Evolutionary conservation across 176 grass and related monocot species (phyloP).

Genomic region (Melocanna baccifera): DNA sequence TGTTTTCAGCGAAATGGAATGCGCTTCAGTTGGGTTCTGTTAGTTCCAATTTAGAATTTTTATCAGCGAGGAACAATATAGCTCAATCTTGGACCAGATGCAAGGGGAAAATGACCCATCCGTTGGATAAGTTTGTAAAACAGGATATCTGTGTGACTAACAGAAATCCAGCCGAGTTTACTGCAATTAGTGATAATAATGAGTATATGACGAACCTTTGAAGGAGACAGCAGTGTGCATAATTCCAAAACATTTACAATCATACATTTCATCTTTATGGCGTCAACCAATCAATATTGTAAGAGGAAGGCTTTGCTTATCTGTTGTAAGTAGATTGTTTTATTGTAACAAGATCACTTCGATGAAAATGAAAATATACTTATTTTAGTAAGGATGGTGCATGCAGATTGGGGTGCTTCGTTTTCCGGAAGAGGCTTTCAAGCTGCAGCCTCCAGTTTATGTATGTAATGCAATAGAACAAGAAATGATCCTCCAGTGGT

Average conservation of each 20-base stretch:
- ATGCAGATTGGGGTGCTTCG: conserved; percentile 7
- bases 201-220: conserved; percentile 53
- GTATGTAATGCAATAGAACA: conserved; percentile 14
- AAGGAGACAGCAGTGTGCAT: not conserved
- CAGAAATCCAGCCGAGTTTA: conserved; percentile 72
- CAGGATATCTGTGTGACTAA: conserved; percentile 63
- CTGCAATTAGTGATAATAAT: conserved; percentile 54
- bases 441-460: not conserved
- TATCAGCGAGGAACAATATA: not conserved
- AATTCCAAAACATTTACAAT: conserved; percentile 8
- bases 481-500: not conserved
- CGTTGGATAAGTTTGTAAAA: conserved; percentile 38
- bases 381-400: not conserved
- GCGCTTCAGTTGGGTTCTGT: not conserved
- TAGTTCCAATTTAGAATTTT: conserved; percentile 24
- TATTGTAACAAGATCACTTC: not conserved
- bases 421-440: not conserved
- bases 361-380: not conserved
- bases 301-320: conserved; percentile 17
- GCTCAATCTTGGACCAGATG: conserved; percentile 26
- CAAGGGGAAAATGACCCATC: conserved; percentile 20
- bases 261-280: not conserved
- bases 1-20: conserved; percentile 37
- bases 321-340: conserved; percentile 1
- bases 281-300: not conserved